These are phyloP conservation scores for Nothomitra cinnamomea DNA, from an alignment of 2,329 filamentous ascomycete species.

Conservation along the genomic window DNA sequence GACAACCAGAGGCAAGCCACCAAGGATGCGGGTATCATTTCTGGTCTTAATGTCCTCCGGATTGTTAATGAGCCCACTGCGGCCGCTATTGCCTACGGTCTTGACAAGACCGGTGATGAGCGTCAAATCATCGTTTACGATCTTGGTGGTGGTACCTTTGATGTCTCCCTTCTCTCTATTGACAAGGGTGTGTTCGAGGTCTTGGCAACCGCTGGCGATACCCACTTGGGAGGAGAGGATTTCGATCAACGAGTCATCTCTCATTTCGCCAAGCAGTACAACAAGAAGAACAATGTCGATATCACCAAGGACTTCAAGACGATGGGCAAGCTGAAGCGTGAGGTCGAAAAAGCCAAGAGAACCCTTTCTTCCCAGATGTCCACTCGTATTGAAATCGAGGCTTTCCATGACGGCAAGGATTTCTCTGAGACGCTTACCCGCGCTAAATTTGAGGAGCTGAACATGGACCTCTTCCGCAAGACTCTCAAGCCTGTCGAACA, in stretches of 20 bases:
- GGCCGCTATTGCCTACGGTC: constrained; percentile 84
- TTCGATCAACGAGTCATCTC: constrained; percentile 97
- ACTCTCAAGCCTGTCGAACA: constrained; percentile 97
- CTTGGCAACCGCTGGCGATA: constrained; percentile 86
- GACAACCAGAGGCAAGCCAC: constrained; percentile 94
- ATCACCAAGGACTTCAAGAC: constrained; percentile 90
- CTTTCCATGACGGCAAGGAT: constrained; percentile 91
- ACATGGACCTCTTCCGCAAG: constrained; percentile 99
- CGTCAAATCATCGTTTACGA: constrained; percentile 87
- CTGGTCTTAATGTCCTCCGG: constrained; percentile 86
- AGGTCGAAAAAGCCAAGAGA: constrained; percentile 98
- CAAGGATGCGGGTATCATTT: constrained; percentile 85
- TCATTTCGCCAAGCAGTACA: constrained; percentile 92
- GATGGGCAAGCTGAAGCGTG: constrained; percentile 99
- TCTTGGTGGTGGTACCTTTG: constrained; percentile 86
- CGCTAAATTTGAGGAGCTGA: constrained; percentile 98
- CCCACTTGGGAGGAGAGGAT: constrained; percentile 94
- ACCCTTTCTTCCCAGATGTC: constrained; percentile 90
- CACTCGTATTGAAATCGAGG: constrained; percentile 88
- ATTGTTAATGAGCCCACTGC: constrained; percentile 95
- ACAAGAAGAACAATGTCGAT: constrained; percentile 92
- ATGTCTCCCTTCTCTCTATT: constrained; percentile 84
- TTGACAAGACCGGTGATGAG: constrained; percentile 66
- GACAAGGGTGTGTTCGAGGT: constrained; percentile 91
- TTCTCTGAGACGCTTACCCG: constrained; percentile 97